phyloP scores from a whole-genome alignment of 306 rosid species.

The Phaseolus lunatus region DNA sequence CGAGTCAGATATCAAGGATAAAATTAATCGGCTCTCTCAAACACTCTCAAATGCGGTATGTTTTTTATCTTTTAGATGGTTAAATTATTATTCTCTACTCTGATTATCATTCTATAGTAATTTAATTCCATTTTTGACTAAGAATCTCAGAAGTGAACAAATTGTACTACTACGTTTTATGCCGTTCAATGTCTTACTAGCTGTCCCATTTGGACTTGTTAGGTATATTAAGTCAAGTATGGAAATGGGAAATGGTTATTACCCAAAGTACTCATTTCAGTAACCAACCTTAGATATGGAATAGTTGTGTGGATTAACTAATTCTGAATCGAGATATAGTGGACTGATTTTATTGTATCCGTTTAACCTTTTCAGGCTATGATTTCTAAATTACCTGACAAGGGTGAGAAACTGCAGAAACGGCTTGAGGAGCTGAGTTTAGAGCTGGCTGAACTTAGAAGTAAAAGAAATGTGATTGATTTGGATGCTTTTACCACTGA shows the following conservation, averaged over 20 bases:
- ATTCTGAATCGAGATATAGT: slow-evolving; percentile 1
- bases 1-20: slow-evolving; percentile 68
- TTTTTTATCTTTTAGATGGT: background rate
- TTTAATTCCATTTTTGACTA: background rate
- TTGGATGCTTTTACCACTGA: slow-evolving; percentile 64
- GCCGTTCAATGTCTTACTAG: background rate
- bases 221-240: background rate
- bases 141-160: background rate
- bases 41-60: slow-evolving; percentile 73
- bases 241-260: background rate
- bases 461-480: slow-evolving; percentile 52
- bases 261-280: background rate
- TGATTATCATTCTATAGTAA: background rate
- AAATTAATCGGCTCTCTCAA: slow-evolving; percentile 65
- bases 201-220: background rate
- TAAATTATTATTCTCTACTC: background rate
- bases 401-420: slow-evolving; percentile 67
- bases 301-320: slow-evolving; percentile 2
- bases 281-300: background rate
- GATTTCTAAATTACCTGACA: slow-evolving; percentile 80
- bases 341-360: slow-evolving; percentile 17
- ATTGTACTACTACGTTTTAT: background rate
- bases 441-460: slow-evolving; percentile 53
- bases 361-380: slow-evolving; percentile 56
- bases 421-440: slow-evolving; percentile 60